phyloP scores from a whole-genome alignment of 2,329 filamentous ascomycete species.

The Fusarium abutilonis region DNA sequence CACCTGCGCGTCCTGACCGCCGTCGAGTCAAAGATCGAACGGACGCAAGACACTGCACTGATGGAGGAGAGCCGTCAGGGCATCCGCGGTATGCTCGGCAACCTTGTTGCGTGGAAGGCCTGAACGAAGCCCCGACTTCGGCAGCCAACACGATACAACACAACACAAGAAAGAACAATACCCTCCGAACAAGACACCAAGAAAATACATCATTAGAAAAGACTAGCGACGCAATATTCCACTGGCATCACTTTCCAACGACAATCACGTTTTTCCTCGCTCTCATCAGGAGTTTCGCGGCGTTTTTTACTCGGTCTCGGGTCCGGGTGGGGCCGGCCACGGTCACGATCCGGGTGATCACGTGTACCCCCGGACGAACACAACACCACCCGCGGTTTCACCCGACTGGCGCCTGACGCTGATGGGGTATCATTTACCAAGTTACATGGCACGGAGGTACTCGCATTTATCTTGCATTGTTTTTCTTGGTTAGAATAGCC shows the following conservation, averaged over 20 bases:
- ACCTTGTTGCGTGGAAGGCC: conserved; percentile 35
- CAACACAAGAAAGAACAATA: background rate
- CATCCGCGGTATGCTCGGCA: conserved; percentile 26
- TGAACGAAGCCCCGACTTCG: conserved; percentile 35
- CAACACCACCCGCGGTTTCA: conserved; percentile 13
- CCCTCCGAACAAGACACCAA: background rate
- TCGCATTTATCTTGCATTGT: background rate
- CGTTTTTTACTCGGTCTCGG: conserved; percentile 25
- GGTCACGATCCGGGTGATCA: conserved; percentile 33
- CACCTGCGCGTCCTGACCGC: conserved; percentile 38
- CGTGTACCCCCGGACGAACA: conserved; percentile 24
- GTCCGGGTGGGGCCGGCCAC: conserved; percentile 31
- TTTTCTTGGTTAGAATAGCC: conserved; percentile 26
- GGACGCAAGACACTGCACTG: conserved; percentile 17
- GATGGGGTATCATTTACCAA: conserved; percentile 1
- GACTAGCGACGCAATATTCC: background rate
- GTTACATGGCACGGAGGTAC: background rate
- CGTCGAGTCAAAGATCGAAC: conserved; percentile 24
- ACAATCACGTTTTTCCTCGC: conserved; percentile 10
- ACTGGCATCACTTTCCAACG: background rate
- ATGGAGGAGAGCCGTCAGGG: conserved; percentile 31
- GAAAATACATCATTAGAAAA: background rate
- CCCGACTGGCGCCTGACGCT: conserved; percentile 10
- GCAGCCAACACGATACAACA: conserved; percentile 10
- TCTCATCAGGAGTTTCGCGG: conserved; percentile 28